These are phyloP conservation scores for Metschnikowia reukaufii DNA, from an alignment of 805 yeast genomes.

Conservation along the genomic window DNA sequence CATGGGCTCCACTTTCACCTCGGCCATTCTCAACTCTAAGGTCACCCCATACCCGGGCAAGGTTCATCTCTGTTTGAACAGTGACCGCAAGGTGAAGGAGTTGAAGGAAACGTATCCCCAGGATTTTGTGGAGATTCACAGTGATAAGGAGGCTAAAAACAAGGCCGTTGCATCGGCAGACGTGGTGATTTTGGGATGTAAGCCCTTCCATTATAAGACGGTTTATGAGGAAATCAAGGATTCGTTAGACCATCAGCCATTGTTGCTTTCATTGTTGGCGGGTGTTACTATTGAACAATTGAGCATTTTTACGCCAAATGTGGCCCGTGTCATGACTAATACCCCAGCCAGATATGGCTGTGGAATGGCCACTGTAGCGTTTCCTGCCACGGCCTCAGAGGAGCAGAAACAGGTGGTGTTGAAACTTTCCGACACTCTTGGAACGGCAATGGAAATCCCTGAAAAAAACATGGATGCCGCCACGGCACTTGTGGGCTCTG, in stretches of 20 bases:
- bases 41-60: slow-evolving; percentile 61
- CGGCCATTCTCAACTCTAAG: slow-evolving; percentile 61
- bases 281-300: slow-evolving; percentile 86
- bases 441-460: slow-evolving; percentile 65
- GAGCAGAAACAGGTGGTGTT: slow-evolving; percentile 47
- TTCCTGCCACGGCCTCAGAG: slow-evolving; percentile 50
- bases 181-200: slow-evolving; percentile 78
- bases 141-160: slow-evolving; percentile 44
- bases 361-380: slow-evolving; percentile 92
- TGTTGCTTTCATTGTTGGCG: slow-evolving; percentile 82
- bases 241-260: slow-evolving; percentile 49
- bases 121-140: slow-evolving; percentile 51
- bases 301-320: slow-evolving; percentile 48
- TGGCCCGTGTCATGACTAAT: slow-evolving; percentile 96
- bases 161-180: slow-evolving; percentile 64
- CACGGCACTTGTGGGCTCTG: slow-evolving; percentile 92
- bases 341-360: slow-evolving; percentile 92
- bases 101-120: slow-evolving; percentile 44
- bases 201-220: slow-evolving; percentile 74
- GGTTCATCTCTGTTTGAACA: slow-evolving; percentile 76
- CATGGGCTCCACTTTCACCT: slow-evolving; percentile 90
- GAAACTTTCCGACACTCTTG: slow-evolving; percentile 62
- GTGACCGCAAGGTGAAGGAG: slow-evolving; percentile 43
- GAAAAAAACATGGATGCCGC: slow-evolving; percentile 97
- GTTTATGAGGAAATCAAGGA: slow-evolving; percentile 53